phyloP scores from a whole-genome alignment of 805 yeast species.

The Nakazawaea populi region DNA sequence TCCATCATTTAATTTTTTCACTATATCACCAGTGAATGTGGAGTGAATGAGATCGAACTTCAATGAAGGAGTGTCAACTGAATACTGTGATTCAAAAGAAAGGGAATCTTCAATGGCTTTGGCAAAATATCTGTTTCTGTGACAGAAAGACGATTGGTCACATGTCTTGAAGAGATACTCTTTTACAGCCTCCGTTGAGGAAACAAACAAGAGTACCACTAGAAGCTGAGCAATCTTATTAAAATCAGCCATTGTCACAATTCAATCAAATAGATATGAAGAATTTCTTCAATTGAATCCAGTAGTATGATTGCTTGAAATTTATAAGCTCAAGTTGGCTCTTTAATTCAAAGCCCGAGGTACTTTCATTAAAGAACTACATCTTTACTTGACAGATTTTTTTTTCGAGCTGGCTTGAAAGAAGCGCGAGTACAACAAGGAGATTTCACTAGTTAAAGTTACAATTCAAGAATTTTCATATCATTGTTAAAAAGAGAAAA shows the following conservation, averaged over 20 bases:
- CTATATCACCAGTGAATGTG: conserved; percentile 37
- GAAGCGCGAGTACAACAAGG: no score
- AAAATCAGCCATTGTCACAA: neutral
- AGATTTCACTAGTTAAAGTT: no score
- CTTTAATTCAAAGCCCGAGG: no score
- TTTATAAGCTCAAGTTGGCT: no score
- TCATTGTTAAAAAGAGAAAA: neutral
- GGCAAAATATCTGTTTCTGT: conserved; percentile 70
- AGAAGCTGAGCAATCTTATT: neutral
- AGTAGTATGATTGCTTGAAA: no score
- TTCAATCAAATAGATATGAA: neutral
- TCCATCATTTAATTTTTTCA: conserved; percentile 38
- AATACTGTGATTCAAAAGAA: conserved; percentile 31
- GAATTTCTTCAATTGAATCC: no score
- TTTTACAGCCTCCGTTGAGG: conserved; percentile 38
- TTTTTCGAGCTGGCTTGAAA: no score
- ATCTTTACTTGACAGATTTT: no score
- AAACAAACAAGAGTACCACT: conserved; percentile 1
- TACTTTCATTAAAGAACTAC: no score
- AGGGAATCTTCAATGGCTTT: conserved; percentile 22
- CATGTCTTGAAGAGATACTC: conserved; percentile 72
- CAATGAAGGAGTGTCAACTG: conserved; percentile 32
- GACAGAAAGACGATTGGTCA: conserved; percentile 77
- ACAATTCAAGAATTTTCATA: neutral
- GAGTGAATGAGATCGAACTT: conserved; percentile 22